Evolutionary conservation across 352 stramenopile genomes (phyloP), one percentile per base, ranked within the genome.

Genomic region (Phytopythium chamaehyphon): DNA sequence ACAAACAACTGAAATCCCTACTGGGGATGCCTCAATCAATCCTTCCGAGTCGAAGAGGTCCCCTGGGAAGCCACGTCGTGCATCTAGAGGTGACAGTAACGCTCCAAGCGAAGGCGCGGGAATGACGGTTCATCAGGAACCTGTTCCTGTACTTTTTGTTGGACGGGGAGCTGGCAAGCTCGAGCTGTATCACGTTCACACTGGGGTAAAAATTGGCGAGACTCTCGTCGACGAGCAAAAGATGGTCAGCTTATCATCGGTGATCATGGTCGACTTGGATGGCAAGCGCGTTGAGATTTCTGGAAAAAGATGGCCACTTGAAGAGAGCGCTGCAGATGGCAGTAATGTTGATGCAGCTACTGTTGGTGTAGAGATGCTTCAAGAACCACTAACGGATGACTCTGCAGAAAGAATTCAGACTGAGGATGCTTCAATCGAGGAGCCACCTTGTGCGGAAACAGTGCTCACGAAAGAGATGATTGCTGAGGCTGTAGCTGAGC

Each of bases 151-250:
- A 2, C 61, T 92, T 3, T 89, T 88, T 57, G 70, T 90, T 19
- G 82, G 82, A 11, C 74, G 82, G 36, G 76, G 77, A 6, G 83
- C 73, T 14, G 75, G 79, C 0, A 82, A 83, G 50, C 33, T 90
- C 22, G 76, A 93, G 52, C 81, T 90, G 69, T 93, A 80, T 39
- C 75, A 93, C 51, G 51, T 90, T 2, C 68, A 86, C 18, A 76
- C 79, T 3, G 71, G 73, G 8, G 78, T 59, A 44, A 90, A 90
- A 48, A 84, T 90, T 40, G 76, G 66, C 24, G 74, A 86, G 64
- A 83, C 59, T 11, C 43, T 86, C 0, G 63, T 86, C 5, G 76
- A 90, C 61, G 44, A 50, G 0, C 43, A 71, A 21, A 83, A 76
- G 43, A 23, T 53, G 0, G 60, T 57, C 11, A 55, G 66, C 22